Evolutionary conservation across 2,329 filamentous ascomycete genomes (phyloP).

Genomic region (Pseudogymnoascus sp.): DNA sequence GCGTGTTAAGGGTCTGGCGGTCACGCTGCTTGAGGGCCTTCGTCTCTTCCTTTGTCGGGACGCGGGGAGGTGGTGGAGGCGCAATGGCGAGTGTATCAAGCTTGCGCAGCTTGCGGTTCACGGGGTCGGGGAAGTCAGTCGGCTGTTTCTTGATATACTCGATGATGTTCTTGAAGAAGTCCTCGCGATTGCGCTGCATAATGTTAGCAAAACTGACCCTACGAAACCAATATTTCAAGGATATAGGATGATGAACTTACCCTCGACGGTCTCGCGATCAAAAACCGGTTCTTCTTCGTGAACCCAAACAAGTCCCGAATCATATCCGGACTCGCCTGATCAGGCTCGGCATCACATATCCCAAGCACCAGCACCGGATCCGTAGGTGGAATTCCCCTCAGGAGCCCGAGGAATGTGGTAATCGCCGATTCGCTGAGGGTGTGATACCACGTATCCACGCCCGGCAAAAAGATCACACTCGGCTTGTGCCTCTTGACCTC

Average conservation of each 20-base stretch:
- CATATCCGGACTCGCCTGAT: constrained; percentile 53
- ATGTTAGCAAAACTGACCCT: constrained; percentile 22
- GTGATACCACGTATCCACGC: constrained; percentile 77
- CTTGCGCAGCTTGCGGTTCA: constrained; percentile 76
- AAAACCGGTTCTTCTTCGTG: constrained; percentile 67
- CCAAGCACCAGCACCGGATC: constrained; percentile 84
- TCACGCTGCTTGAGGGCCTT: constrained; percentile 76
- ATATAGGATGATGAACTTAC: constrained; percentile 34
- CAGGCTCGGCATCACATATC: constrained; percentile 64
- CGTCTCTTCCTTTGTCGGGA: constrained; percentile 67
- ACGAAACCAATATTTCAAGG: neutral
- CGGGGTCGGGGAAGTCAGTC: constrained; percentile 76
- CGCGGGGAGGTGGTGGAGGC: constrained; percentile 58
- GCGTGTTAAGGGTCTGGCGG: constrained; percentile 69
- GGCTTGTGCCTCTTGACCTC: constrained; percentile 93
- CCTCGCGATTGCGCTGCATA: constrained; percentile 51
- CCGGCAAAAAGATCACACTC: constrained; percentile 89
- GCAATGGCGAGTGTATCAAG: constrained; percentile 70
- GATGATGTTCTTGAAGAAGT: constrained; percentile 71
- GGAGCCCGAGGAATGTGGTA: constrained; percentile 72
- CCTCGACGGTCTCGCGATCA: constrained; percentile 57
- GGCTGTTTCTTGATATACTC: constrained; percentile 72
- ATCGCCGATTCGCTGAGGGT: constrained; percentile 55
- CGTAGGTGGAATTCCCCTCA: constrained; percentile 76
- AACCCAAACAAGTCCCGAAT: constrained; percentile 77